phyloP scores from a whole-genome alignment of 306 rosid genomes.

The Quercus dentata region DNA sequence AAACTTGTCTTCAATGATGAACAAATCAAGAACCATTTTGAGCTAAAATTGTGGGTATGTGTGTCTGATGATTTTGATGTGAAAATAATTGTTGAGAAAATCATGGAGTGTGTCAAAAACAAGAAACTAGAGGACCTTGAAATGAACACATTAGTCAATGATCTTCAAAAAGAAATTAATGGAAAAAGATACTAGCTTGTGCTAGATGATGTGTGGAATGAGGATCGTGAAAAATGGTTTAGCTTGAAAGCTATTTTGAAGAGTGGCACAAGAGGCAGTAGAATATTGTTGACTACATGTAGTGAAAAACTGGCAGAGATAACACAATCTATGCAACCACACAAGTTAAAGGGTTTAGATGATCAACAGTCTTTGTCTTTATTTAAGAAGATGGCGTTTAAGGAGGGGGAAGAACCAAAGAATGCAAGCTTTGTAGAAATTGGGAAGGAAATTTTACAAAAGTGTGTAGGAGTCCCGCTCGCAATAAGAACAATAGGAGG shows the following conservation, averaged over 20 bases:
- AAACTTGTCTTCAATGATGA: background rate
- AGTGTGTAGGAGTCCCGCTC: slow-evolving; percentile 9
- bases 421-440: background rate
- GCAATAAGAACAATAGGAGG: slow-evolving; percentile 13
- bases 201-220: slow-evolving; percentile 17
- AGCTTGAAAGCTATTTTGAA: background rate
- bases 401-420: background rate
- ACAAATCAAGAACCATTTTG: background rate
- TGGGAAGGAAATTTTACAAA: background rate
- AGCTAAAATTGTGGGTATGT: background rate
- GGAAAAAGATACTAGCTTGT: slow-evolving; percentile 3
- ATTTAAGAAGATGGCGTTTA: slow-evolving; percentile 9
- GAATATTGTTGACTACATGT: slow-evolving; percentile 8
- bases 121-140: fast-evolving
- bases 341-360: background rate
- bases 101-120: background rate
- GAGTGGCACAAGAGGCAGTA: slow-evolving; percentile 1
- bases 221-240: background rate
- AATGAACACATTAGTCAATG: background rate
- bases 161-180: background rate
- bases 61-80: background rate
- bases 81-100: background rate
- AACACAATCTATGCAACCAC: background rate
- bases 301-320: background rate
- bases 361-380: background rate